Conservation (phyloP, 1,284 basidiomycete genomes). For the Cryptococcus deneoformans region DNA sequence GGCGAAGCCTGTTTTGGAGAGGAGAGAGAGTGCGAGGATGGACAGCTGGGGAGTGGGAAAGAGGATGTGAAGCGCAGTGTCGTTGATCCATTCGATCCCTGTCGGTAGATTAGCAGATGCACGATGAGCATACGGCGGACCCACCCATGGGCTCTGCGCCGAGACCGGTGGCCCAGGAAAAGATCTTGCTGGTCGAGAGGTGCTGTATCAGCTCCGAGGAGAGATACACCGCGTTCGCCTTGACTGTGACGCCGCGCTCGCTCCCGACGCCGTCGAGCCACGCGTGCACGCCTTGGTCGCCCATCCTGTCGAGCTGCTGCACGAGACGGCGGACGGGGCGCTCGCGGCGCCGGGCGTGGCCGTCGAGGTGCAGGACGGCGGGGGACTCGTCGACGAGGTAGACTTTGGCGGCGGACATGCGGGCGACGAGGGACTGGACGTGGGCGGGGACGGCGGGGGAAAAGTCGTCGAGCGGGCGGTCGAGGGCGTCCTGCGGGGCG, state of each 20-base stretch:
- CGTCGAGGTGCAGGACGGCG: conserved; percentile 35
- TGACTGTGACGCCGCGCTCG: no score
- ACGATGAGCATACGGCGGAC: conserved; percentile 1
- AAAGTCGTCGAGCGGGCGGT: conserved; percentile 40
- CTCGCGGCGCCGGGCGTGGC: conserved; percentile 10
- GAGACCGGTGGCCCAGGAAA: conserved; percentile 36
- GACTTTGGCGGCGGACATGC: conserved; percentile 44
- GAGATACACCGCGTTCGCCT: conserved; percentile 33
- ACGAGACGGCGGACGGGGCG: no score
- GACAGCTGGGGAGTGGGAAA: conserved; percentile 36
- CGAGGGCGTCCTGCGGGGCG: conserved; percentile 18
- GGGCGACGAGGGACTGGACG: conserved; percentile 36
- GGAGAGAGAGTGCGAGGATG: conserved; percentile 34
- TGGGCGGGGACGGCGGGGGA: conserved; percentile 31
- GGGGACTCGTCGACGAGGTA: conserved; percentile 43
- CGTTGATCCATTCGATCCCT: conserved; percentile 49
- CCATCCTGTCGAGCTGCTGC: no score
- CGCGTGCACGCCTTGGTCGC: no score
- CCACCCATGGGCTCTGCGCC: conserved; percentile 41
- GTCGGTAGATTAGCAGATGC: background rate
- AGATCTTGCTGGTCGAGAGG: conserved; percentile 42
- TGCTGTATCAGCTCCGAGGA: conserved; percentile 42
- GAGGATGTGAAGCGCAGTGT: conserved; percentile 39
- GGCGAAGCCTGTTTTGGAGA: conserved; percentile 46
- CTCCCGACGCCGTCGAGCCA: no score